These are phyloP conservation scores for Lipomyces spencermartinsiae DNA, from an alignment of 805 yeast species.

Conservation along the genomic window DNA sequence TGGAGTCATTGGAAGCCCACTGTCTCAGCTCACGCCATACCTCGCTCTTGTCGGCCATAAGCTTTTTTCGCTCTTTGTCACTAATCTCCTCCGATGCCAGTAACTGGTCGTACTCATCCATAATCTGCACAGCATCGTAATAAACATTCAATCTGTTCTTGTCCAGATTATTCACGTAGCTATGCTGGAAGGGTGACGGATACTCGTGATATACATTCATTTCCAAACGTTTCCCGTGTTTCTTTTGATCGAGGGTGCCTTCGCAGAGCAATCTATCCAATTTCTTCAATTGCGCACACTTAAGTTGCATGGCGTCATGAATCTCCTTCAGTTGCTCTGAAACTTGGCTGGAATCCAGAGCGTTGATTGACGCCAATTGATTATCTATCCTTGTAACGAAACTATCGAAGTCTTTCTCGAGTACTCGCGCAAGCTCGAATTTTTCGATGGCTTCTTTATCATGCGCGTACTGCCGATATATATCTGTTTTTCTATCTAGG, in stretches of 20 bases:
- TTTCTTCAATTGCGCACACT: neutral
- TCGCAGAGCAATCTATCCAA: neutral
- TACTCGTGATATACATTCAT: neutral
- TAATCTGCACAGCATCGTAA: neutral
- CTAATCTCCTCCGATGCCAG: neutral
- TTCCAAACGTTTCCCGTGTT: neutral
- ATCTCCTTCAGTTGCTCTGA: neutral
- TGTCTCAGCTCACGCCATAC: neutral
- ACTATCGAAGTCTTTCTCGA: neutral
- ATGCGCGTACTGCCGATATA: neutral
- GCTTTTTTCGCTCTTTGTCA: neutral
- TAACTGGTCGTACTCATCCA: constrained; percentile 2
- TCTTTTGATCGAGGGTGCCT: neutral
- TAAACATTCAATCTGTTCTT: neutral
- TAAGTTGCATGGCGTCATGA: neutral
- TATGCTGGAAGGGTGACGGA: neutral
- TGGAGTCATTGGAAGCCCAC: neutral
- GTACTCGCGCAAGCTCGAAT: neutral
- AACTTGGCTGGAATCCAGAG: neutral
- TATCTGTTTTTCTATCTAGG: neutral
- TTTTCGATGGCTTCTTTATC: neutral
- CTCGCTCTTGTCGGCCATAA: neutral
- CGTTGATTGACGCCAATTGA: neutral
- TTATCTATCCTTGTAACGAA: neutral
- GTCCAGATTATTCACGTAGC: neutral